Base-by-base conservation (phyloP, 108 stramenopile genomes). In the Cylindrotheca fusiformis region DNA sequence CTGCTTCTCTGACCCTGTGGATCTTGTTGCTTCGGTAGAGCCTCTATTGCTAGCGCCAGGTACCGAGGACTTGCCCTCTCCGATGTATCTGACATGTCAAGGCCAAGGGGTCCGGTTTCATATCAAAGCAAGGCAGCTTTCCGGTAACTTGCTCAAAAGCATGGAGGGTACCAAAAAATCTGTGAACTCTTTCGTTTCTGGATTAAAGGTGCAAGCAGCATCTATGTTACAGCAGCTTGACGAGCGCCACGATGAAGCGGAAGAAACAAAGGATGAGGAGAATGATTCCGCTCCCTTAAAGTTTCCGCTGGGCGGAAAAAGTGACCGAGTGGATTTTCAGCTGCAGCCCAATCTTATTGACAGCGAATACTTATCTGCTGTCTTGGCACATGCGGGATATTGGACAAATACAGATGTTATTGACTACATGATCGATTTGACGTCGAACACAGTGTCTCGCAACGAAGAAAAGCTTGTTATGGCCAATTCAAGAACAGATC, bases 331-430 rank as follows among this genome's bases (percentile, higher is more conserved):
- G 62, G 70, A 71, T 25, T 90, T 80, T 60, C 83, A 84, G 48
- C 66, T 88, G 0, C 92, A 90, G 49, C 82, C 83, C 0, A 82
- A 82, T 18, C 76, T 90, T 2, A 82, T 90, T 48, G 88, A 88
- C 49, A 88, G 86, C 59, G 87, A 88, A 66, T 93, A 90, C 65
- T 36, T 87, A 20, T 83, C 84, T 2, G 89, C 85, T 29, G 84
- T 90, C 17, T 69, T 80, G 31, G 86, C 85, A 10, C 85, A 90
- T 74, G 72, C 78, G 18, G 62, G 61, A 3, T 90, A 90, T 57
- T 90, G 84, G 47, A 32, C 31, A 3, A 82, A 90, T 53, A 74
- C 71, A 0, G 89, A 90, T 60, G 48, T 90, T 0, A 59, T 83
- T 48, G 89, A 84, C 44, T 90, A 87, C 58, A 59, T 85, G 22